Evolutionary conservation across 345 rosid species (phyloP), one percentile per base, ranked within the genome.

Genomic region (Murraya koenigii): DNA sequence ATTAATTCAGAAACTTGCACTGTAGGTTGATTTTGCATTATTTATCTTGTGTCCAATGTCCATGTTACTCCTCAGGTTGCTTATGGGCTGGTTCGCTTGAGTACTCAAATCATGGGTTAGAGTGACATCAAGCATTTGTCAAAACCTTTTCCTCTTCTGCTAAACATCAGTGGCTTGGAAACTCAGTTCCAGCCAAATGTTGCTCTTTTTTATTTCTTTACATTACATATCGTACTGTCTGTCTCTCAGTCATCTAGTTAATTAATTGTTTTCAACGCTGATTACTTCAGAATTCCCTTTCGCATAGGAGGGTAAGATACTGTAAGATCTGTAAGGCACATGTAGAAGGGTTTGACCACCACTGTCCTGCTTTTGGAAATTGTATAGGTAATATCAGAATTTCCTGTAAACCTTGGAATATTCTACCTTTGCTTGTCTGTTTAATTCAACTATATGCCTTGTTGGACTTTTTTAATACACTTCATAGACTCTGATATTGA

Each of bases 361-460:
- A 91, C 74, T 91, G 95, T 67, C 90, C 90, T 61, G 95, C 93
- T 69, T 89, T 89, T 87, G 95, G 95, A 69, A 91, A 88, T 72
- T 91, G 95, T 77, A 86, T 91, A 66, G 95, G 93, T 89, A 85
- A 79, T 64, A 23, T 8, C 44, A 19, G 25, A 44, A 47, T 22
- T 74, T 38, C 54, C 55, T 60, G 28, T 26, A 20, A 23, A 25
- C 66, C 33, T 75, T 65, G 9, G 19, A 49, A 10, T 19, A 70
- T 55, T 35, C 19, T 13, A 38, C 64, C 17, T 10, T 61, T 56
- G 44, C 61, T 14, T 74, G 23, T 26, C 6, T 20, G 22, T 30
- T 32, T 13, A 22, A 39, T 25, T 25, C 62, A 38, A 30, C 10
- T n/a, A 17, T 47, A 32, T 14, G 20, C 41, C 32, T 28, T 26